Conservation (phyloP, 208 protist species). For the Crithidia bombi region DNA sequence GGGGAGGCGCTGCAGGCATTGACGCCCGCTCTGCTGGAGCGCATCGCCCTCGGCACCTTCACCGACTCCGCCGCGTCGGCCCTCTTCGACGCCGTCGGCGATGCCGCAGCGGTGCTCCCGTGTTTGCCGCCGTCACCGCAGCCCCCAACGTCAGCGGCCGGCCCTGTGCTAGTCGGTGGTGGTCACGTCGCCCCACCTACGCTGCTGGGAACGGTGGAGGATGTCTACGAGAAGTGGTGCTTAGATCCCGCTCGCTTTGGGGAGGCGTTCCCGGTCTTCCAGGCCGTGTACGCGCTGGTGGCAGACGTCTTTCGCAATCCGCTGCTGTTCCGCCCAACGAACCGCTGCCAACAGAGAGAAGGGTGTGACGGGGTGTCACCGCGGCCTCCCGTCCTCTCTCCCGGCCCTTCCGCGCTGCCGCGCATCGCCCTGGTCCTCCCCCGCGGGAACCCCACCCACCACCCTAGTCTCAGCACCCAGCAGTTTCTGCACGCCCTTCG, state of each 20-base stretch:
- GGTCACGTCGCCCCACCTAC: neutral
- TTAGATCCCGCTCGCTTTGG: constrained; percentile 50
- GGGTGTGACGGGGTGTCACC: neutral
- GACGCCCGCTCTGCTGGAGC: constrained; percentile 50
- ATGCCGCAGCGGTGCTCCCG: constrained; percentile 7
- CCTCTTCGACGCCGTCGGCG: constrained; percentile 47
- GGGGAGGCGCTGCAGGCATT: constrained; percentile 15
- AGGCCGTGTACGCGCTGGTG: constrained; percentile 52
- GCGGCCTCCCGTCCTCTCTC: neutral
- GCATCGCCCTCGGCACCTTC: constrained; percentile 70
- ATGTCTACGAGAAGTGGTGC: constrained; percentile 45
- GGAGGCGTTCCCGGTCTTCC: constrained; percentile 66
- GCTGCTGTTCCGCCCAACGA: constrained; percentile 8
- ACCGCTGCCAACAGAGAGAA: neutral
- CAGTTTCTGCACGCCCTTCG: constrained; percentile 49
- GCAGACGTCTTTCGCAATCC: constrained; percentile 42
- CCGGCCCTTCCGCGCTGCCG: constrained; percentile 19
- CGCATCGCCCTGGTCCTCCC: constrained; percentile 60
- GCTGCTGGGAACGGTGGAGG: constrained; percentile 35
- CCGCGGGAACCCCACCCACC: constrained; percentile 43
- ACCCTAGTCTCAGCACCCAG: constrained; percentile 37
- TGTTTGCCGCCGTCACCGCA: neutral
- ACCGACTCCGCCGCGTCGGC: constrained; percentile 47
- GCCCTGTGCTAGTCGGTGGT: neutral
- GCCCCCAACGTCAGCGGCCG: neutral